phyloP scores from a whole-genome alignment of 495 filamentous ascomycete genomes.

The Trichoderma virens region DNA sequence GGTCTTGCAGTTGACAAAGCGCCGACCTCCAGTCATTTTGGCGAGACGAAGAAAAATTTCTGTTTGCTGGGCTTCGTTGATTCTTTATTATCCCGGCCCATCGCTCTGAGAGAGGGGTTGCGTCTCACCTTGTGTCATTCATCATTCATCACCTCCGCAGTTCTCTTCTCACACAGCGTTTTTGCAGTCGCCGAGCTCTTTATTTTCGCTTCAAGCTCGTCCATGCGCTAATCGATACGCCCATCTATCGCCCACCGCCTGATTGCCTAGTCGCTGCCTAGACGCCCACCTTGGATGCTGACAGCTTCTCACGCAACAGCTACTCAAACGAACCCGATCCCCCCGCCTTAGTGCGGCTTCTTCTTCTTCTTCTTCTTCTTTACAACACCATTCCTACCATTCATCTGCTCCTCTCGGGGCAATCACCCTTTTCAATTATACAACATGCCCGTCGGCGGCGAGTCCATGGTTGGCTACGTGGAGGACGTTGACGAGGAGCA shows the following conservation, averaged over 20 bases:
- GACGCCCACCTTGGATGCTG: neutral
- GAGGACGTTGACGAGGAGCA: conserved; percentile 44
- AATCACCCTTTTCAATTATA: neutral
- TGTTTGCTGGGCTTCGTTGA: neutral
- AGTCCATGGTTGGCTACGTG: conserved; percentile 29
- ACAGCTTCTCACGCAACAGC: neutral
- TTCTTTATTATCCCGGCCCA: neutral
- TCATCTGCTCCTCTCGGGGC: neutral
- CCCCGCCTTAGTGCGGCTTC: neutral
- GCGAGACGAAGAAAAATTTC: neutral
- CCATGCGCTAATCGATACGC: neutral
- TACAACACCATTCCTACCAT: neutral
- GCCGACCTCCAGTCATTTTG: neutral
- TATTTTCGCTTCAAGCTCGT: too few species aligned
- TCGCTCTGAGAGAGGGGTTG: neutral
- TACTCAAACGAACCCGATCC: neutral
- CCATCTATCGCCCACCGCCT: neutral
- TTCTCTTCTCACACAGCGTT: neutral
- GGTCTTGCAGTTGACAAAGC: neutral
- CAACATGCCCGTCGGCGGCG: neutral
- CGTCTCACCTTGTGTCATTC: neutral
- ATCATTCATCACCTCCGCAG: neutral
- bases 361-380: neutral
- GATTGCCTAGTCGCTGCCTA: neutral
- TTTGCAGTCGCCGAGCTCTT: too few species aligned